Evolutionary conservation across 225 moss, liverwort and hornwort genomes (phyloP).

Genomic region (Lunularia cruciata): DNA sequence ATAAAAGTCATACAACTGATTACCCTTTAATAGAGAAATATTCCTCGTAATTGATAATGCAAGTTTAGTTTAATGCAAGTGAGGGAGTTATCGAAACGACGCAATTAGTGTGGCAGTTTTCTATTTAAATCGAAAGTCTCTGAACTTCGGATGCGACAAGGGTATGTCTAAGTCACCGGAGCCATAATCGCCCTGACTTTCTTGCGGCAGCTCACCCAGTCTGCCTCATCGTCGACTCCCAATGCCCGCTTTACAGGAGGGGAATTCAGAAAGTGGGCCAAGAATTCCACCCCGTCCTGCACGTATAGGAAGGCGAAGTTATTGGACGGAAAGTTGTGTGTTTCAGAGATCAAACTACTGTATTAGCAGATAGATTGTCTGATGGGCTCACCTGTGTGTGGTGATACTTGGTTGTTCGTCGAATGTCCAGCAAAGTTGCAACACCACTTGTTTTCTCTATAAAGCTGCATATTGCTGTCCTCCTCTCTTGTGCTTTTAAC

Average conservation of each 20-base stretch:
- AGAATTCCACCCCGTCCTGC: constrained; percentile 74
- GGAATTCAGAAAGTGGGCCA: constrained; percentile 78
- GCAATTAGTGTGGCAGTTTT: no score
- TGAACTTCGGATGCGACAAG: neutral
- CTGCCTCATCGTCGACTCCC: constrained; percentile 56
- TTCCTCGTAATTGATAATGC: no score
- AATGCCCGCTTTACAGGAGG: constrained; percentile 57
- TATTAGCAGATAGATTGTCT: neutral
- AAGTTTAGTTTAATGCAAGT: no score
- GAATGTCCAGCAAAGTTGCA: constrained; percentile 78
- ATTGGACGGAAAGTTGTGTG: neutral
- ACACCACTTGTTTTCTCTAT: constrained; percentile 74
- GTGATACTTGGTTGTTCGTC: constrained; percentile 76
- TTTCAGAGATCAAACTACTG: no score
- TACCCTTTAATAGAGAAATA: no score
- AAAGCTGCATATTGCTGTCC: constrained; percentile 62
- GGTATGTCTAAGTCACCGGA: constrained; percentile 34
- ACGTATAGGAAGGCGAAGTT: neutral
- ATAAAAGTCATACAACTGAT: no score
- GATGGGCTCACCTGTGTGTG: constrained; percentile 58
- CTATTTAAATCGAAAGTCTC: neutral
- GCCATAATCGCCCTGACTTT: constrained; percentile 60
- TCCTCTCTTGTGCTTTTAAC: constrained; percentile 67
- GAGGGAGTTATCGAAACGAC: no score
- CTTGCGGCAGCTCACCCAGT: constrained; percentile 72